phyloP scores from a whole-genome alignment of 1,139 yeast genomes.

The Candida labiduridarum region DNA sequence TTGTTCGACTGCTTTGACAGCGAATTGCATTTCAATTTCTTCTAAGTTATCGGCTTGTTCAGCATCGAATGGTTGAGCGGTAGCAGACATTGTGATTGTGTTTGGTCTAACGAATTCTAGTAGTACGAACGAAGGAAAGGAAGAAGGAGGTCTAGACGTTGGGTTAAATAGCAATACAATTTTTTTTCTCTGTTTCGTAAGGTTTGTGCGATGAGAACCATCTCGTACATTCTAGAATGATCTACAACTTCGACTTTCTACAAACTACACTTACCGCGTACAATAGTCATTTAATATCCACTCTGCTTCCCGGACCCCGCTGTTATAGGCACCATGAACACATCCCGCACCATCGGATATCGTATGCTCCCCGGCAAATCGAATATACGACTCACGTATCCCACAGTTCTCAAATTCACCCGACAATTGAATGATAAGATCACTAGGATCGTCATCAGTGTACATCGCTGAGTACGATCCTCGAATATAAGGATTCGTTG shows the following conservation, averaged over 20 bases:
- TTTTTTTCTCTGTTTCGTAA: not conserved
- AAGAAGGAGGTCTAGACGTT: not conserved
- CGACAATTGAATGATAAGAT: conserved; percentile 54
- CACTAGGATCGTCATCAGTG: conserved; percentile 70
- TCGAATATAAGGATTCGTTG: conserved; percentile 63
- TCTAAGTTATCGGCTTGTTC: conserved; percentile 62
- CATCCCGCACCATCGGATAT: conserved; percentile 79
- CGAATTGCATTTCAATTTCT: conserved; percentile 91
- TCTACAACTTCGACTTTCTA: not conserved
- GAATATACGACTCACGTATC: conserved; percentile 39
- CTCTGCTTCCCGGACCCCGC: conserved; percentile 72
- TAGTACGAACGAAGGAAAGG: not conserved
- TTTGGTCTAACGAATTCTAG: not conserved
- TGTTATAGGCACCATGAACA: conserved; percentile 75
- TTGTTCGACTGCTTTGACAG: conserved; percentile 95
- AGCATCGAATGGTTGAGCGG: conserved; percentile 39
- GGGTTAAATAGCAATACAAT: not conserved
- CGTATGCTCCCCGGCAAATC: conserved; percentile 90
- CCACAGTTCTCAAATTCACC: conserved; percentile 55
- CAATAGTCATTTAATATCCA: conserved; percentile 34
- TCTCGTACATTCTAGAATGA: conserved; percentile 6
- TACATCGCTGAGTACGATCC: conserved; percentile 77
- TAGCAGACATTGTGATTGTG: conserved; percentile 12
- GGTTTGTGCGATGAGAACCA: not conserved
- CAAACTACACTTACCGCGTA: not conserved